Conservation (phyloP, 2,329 filamentous ascomycete species). For the Fusarium pseudocircinatum region DNA sequence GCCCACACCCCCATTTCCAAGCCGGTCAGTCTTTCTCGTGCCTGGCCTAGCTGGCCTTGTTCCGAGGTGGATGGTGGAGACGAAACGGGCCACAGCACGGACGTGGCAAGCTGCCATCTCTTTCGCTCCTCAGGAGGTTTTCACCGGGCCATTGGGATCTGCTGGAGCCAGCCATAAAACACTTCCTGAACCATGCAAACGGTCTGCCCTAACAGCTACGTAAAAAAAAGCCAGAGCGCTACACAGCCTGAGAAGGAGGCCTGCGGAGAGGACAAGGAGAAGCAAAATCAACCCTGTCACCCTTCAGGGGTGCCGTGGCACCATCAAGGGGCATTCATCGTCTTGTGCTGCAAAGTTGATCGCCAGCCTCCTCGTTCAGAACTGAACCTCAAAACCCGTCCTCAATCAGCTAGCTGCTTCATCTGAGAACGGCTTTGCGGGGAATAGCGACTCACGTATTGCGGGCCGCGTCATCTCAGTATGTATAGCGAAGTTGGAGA, state of each 20-base stretch:
- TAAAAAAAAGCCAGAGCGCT: conserved; percentile 14
- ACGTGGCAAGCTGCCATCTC: conserved; percentile 39
- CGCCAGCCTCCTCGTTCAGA: conserved; percentile 1
- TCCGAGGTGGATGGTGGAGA: conserved; percentile 20
- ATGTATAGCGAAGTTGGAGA: not conserved
- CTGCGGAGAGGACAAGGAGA: conserved; percentile 11
- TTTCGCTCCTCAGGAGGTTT: not conserved
- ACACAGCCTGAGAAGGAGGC: conserved; percentile 18
- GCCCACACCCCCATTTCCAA: conserved; percentile 3
- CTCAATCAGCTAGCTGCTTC: not conserved
- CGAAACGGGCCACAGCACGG: conserved; percentile 33
- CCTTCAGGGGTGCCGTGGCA: conserved; percentile 34
- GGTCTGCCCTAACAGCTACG: conserved; percentile 24
- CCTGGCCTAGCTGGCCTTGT: conserved; percentile 6
- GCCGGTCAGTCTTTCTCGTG: conserved; percentile 17
- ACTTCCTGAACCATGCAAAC: conserved; percentile 28
- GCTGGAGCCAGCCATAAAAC: conserved; percentile 28
- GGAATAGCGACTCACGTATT: conserved; percentile 5
- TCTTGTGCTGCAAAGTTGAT: conserved; percentile 20
- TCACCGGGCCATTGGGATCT: conserved; percentile 35
- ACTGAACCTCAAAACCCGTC: conserved; percentile 6
- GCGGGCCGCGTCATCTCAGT: conserved; percentile 1
- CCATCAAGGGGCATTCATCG: conserved; percentile 26
- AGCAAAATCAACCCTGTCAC: conserved; percentile 20
- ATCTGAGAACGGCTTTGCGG: not conserved